A percentile compares a stretch with the other conserved stretches of the same genome.
phyloP scores from a whole-genome alignment of 768 basidiomycete species.

The Daedalea quercina region DNA sequence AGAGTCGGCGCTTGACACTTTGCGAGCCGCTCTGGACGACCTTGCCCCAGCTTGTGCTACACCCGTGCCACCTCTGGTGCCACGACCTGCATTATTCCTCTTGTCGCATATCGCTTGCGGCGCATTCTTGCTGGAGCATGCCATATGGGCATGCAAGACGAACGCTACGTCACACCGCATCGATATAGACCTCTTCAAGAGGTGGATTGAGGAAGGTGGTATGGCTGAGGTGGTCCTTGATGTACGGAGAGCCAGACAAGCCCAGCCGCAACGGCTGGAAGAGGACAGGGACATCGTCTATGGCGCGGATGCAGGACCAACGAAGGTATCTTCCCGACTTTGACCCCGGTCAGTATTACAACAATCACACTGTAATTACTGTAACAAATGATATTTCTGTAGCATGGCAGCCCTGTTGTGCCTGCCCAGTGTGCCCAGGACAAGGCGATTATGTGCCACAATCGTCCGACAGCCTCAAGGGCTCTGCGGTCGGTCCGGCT shows the following conservation, averaged over 20 bases:
- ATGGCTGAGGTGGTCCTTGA: conserved; percentile 23
- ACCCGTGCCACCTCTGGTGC: conserved; percentile 40
- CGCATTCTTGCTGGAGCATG: conserved; percentile 61
- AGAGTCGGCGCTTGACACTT: conserved; percentile 10
- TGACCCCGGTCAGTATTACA: no score
- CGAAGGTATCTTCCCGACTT: background rate
- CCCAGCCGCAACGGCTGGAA: background rate
- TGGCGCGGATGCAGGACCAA: conserved; percentile 1
- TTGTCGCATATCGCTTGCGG: conserved; percentile 49
- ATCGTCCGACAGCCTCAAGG: no score
- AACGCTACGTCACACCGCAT: conserved; percentile 23
- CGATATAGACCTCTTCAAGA: conserved; percentile 46
- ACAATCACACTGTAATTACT: no score
- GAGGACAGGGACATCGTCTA: conserved; percentile 15
- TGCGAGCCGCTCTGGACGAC: conserved; percentile 34
- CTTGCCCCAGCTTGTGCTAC: conserved; percentile 34
- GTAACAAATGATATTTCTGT: no score
- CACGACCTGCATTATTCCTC: conserved; percentile 53
- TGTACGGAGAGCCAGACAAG: conserved; percentile 11
- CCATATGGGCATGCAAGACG: conserved; percentile 45
- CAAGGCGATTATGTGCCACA: no score
- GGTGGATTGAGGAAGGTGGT: conserved; percentile 42
- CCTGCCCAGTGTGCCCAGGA: no score
- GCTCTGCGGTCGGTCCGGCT: no score
- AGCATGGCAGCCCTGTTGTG: no score